Percentiles rank a stretch among this genome's conserved stretches.
Conservation (phyloP, 345 rosid species). For the Brassica nigra region DNA sequence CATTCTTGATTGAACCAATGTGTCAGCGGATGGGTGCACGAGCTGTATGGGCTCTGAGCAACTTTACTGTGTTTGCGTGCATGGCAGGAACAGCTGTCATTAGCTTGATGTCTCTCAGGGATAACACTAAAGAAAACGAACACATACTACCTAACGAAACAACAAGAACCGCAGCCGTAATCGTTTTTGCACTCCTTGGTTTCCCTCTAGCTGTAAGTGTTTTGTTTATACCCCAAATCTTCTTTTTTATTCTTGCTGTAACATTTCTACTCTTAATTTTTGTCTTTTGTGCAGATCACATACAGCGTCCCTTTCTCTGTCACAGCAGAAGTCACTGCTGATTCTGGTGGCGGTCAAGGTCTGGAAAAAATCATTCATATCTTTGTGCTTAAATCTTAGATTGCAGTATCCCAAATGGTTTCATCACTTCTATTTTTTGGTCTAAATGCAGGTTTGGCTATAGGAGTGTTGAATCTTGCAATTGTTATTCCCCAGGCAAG, state of each 20-base stretch:
- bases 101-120: constrained; percentile 64
- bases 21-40: constrained; percentile 78
- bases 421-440: not conserved
- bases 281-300: constrained; percentile 63
- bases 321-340: constrained; percentile 94
- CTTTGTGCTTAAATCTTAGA: not conserved
- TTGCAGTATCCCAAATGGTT: not conserved
- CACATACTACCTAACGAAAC: constrained; percentile 56
- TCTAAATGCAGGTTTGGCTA: constrained; percentile 70
- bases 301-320: constrained; percentile 93
- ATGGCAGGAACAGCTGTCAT: constrained; percentile 84
- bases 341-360: constrained; percentile 98
- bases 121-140: constrained; percentile 56
- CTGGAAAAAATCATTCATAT: constrained; percentile 20
- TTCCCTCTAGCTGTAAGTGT: constrained; percentile 93
- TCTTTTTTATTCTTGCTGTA: constrained; percentile 5
- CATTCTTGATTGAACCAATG: constrained; percentile 92
- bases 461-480: constrained; percentile 91
- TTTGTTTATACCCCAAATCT: not conserved
- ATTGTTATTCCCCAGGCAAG: constrained; percentile 88
- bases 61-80: constrained; percentile 78
- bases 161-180: constrained; percentile 70
- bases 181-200: constrained; percentile 88
- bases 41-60: constrained; percentile 92
- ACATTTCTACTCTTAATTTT: constrained; percentile 11